Conservation (phyloP, 1,139 yeast genomes). For the Lodderomyces jiufengensis region DNA sequence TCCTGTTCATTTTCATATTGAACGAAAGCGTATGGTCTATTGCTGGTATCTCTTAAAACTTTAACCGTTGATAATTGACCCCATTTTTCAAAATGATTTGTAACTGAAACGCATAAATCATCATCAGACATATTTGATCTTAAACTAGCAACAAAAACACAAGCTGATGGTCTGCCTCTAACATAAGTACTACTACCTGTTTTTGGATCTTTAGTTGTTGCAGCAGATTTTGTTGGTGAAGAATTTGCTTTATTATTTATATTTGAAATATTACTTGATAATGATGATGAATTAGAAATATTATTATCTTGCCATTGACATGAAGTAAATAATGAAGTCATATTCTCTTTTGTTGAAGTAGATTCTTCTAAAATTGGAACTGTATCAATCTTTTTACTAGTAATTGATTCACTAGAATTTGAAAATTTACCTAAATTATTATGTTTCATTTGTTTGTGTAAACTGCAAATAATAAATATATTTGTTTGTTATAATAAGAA, state of each 20-base stretch:
- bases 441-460: slow-evolving; percentile 1
- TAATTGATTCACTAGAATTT: slow-evolving; percentile 9
- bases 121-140: slow-evolving; percentile 65
- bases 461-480: no score
- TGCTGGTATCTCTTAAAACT: slow-evolving; percentile 75
- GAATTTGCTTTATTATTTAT: background rate
- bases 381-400: slow-evolving; percentile 7
- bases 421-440: slow-evolving; percentile 1
- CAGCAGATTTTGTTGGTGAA: background rate
- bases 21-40: slow-evolving; percentile 92
- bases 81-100: slow-evolving; percentile 60
- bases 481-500: no score
- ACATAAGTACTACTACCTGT: slow-evolving; percentile 3
- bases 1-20: slow-evolving; percentile 74
- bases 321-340: slow-evolving; percentile 12
- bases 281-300: slow-evolving; percentile 8
- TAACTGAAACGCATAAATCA: slow-evolving; percentile 64
- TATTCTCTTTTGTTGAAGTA: slow-evolving; percentile 10
- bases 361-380: slow-evolving; percentile 9
- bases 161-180: slow-evolving; percentile 66
- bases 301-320: slow-evolving; percentile 9
- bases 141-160: slow-evolving; percentile 84
- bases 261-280: no score
- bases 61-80: slow-evolving; percentile 74
- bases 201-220: background rate